These are phyloP conservation scores for Barnettozyma vustinii DNA, from an alignment of 805 yeast genomes.

Conservation along the genomic window DNA sequence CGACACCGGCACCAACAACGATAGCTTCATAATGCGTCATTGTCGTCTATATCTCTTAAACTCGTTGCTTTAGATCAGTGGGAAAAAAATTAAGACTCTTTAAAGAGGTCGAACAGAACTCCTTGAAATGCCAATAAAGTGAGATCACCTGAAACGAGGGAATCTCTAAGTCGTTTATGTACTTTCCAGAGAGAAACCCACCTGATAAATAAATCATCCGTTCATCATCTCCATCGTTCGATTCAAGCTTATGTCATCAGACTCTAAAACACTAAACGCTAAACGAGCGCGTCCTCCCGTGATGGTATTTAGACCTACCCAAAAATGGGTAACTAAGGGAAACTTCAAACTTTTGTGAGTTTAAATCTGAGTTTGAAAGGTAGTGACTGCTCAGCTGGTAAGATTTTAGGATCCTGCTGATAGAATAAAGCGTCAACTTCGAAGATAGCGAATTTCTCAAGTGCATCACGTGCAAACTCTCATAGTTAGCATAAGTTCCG, in stretches of 20 bases:
- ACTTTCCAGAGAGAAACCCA: neutral
- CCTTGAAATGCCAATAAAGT: neutral
- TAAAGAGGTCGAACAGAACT: no score
- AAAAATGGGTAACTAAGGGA: no score
- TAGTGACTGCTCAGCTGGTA: no score
- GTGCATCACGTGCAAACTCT: neutral
- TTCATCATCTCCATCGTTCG: neutral
- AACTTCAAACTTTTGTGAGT: no score
- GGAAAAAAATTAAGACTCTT: no score
- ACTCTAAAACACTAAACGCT: neutral
- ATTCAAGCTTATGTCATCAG: neutral
- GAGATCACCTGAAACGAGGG: no score
- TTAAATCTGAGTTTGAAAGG: no score
- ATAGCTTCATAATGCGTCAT: slow-evolving; percentile 60
- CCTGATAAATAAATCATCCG: neutral
- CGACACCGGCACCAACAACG: slow-evolving; percentile 97
- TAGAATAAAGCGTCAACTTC: no score
- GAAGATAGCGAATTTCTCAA: no score
- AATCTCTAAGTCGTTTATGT: neutral
- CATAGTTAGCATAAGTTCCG: no score
- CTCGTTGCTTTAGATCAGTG: neutral
- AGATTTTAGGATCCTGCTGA: no score
- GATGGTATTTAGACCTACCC: neutral
- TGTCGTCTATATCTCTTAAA: neutral
- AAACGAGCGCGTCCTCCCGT: neutral